Evolutionary conservation across 192 early-diverging fungal species (phyloP).

Genomic region (Entrophospora sp.): DNA sequence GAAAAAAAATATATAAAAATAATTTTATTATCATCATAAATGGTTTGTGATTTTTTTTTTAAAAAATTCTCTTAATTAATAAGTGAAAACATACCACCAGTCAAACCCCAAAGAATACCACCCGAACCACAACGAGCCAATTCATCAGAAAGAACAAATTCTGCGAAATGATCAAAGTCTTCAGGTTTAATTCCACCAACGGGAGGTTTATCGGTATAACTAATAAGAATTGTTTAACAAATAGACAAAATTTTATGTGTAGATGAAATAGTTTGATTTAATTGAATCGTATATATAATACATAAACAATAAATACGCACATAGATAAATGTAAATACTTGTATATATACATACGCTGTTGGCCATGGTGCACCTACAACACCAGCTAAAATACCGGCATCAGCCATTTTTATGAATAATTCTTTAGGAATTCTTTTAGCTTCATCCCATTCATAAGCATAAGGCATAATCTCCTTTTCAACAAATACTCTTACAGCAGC

Average conservation of each 20-base stretch:
- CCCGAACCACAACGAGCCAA: constrained; percentile 72
- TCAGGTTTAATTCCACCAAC: constrained; percentile 40
- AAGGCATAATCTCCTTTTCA: constrained; percentile 72
- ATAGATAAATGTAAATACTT: too few relatives aligned
- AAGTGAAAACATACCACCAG: constrained; percentile 45
- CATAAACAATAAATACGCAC: too few relatives aligned
- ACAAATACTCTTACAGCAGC: constrained; percentile 59
- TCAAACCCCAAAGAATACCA: constrained; percentile 71
- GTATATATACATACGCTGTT: not conserved
- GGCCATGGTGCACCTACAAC: constrained; percentile 37
- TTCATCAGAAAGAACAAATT: constrained; percentile 72
- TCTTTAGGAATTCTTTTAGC: constrained; percentile 64
- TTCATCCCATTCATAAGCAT: constrained; percentile 75
- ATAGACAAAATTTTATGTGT: not conserved
- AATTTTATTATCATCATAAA: constrained; percentile 12
- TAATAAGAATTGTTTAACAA: too few relatives aligned
- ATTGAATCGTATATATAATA: not conserved
- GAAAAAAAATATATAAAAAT: not conserved
- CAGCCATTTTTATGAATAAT: constrained; percentile 64
- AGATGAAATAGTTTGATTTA: not conserved
- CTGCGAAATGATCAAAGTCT: constrained; percentile 62
- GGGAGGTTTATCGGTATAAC: constrained; percentile 14
- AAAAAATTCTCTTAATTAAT: too few relatives aligned
- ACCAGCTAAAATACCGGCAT: constrained; percentile 63
- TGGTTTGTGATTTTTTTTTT: too few relatives aligned